These are phyloP conservation scores for Amylostereum areolatum DNA, from an alignment of 1,284 basidiomycete genomes.

Conservation along the genomic window DNA sequence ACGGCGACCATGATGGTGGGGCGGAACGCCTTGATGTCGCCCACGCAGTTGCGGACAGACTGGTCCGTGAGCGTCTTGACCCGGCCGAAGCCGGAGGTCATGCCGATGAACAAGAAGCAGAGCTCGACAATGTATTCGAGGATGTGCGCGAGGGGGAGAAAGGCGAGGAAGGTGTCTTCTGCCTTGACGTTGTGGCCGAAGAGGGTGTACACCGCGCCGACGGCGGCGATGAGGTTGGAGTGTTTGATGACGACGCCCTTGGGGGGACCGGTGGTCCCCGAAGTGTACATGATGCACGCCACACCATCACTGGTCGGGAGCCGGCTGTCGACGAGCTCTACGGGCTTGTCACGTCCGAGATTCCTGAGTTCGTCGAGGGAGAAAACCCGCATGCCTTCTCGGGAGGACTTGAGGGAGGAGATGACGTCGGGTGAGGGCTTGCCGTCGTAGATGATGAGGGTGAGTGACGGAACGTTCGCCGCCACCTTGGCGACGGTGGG, in stretches of 20 bases:
- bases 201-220: constrained; percentile 73
- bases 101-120: constrained; percentile 56
- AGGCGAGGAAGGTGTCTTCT: constrained; percentile 80
- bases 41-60: constrained; percentile 84
- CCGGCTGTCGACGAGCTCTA: constrained; percentile 46
- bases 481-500: constrained; percentile 67
- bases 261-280: constrained; percentile 87
- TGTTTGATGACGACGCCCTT: constrained; percentile 94
- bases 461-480: constrained; percentile 64
- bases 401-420: constrained; percentile 48
- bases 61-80: constrained; percentile 96
- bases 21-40: constrained; percentile 80
- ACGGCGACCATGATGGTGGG: constrained; percentile 90
- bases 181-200: constrained; percentile 71
- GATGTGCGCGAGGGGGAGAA: constrained; percentile 91
- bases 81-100: constrained; percentile 83
- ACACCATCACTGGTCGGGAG: constrained; percentile 60
- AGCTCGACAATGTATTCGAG: constrained; percentile 85
- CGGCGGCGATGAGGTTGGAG: constrained; percentile 79
- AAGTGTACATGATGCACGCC: constrained; percentile 97
- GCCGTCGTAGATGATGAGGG: constrained; percentile 86
- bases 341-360: constrained; percentile 51
- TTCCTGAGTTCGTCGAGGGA: constrained; percentile 68
- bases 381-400: constrained; percentile 53
- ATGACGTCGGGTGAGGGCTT: constrained; percentile 48